A percentile compares a stretch with the other conserved stretches of the same genome.
phyloP scores from a whole-genome alignment of 345 rosid genomes.

The Eutrema heterophyllum region DNA sequence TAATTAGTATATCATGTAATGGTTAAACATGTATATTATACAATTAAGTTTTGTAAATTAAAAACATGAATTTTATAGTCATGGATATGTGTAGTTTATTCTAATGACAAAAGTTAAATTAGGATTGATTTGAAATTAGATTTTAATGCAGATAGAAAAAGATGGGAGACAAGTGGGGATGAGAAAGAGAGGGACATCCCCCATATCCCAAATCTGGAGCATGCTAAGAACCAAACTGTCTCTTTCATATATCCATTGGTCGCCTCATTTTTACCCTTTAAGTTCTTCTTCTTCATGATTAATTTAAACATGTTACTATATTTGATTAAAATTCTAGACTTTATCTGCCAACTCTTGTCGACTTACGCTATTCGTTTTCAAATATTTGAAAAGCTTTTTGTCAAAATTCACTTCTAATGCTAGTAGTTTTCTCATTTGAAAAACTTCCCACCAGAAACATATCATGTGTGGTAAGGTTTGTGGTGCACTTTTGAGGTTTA shows the following conservation, averaged over 20 bases:
- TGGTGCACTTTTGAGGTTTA: too few species aligned
- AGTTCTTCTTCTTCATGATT: neutral
- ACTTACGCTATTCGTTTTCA: too few species aligned
- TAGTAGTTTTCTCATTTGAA: too few species aligned
- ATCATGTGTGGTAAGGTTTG: too few species aligned
- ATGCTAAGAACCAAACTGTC: conserved; percentile 13
- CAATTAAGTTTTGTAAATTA: neutral
- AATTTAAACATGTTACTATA: too few species aligned
- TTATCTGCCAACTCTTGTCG: too few species aligned
- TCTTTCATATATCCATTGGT: conserved; percentile 9
- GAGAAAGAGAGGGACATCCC: conserved; percentile 19
- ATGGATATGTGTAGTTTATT: neutral
- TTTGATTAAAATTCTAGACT: too few species aligned
- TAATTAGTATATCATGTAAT: too few species aligned
- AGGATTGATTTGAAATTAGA: neutral
- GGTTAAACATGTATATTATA: too few species aligned
- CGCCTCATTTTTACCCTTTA: neutral
- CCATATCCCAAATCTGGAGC: conserved; percentile 19
- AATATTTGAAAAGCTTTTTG: too few species aligned
- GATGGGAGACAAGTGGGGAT: conserved; percentile 25
- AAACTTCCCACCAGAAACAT: too few species aligned
- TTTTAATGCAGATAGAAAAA: neutral
- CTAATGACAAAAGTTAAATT: neutral
- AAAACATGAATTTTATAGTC: neutral
- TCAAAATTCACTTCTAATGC: too few species aligned